Percentiles rank a stretch among this genome's conserved stretches.
These are phyloP conservation scores for Marchantia polymorpha DNA, from an alignment of 225 moss, liverwort and hornwort species.

Conservation along the genomic window DNA sequence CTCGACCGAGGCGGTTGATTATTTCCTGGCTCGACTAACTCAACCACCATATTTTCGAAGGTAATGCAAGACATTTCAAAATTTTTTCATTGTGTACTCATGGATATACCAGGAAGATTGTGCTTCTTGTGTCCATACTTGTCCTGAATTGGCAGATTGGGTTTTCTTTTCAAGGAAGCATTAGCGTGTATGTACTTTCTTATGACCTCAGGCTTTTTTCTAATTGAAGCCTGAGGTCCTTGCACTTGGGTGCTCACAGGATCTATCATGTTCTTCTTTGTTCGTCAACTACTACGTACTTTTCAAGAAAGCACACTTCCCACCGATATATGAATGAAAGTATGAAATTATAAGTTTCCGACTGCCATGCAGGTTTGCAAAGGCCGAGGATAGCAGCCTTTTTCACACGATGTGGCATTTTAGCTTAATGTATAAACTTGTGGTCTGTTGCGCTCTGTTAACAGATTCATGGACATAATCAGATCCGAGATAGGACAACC, in stretches of 20 bases:
- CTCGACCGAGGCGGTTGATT: conserved; percentile 95
- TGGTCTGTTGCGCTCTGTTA: conserved; percentile 2
- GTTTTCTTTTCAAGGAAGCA: too few species aligned
- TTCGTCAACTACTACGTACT: not conserved
- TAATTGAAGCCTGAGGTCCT: too few species aligned
- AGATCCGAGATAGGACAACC: conserved; percentile 87
- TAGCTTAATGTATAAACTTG: not conserved
- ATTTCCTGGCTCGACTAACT: conserved; percentile 88
- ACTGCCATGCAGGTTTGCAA: too few species aligned
- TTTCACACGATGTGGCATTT: too few species aligned
- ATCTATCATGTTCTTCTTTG: not conserved
- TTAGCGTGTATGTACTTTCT: too few species aligned
- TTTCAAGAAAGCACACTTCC: not conserved
- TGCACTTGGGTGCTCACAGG: too few species aligned
- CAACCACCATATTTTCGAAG: conserved; percentile 86
- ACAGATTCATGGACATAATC: conserved; percentile 93
- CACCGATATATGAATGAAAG: not conserved
- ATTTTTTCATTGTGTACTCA: not conserved
- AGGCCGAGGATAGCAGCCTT: too few species aligned
- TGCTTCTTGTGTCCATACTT: too few species aligned
- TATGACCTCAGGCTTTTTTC: too few species aligned
- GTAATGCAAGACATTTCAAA: conserved; percentile 26
- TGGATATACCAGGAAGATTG: too few species aligned
- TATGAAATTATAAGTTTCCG: too few species aligned
- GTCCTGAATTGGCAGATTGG: not conserved